These are phyloP conservation scores for Aleurites moluccanus DNA, from an alignment of 441 rosid genomes.

Conservation along the genomic window DNA sequence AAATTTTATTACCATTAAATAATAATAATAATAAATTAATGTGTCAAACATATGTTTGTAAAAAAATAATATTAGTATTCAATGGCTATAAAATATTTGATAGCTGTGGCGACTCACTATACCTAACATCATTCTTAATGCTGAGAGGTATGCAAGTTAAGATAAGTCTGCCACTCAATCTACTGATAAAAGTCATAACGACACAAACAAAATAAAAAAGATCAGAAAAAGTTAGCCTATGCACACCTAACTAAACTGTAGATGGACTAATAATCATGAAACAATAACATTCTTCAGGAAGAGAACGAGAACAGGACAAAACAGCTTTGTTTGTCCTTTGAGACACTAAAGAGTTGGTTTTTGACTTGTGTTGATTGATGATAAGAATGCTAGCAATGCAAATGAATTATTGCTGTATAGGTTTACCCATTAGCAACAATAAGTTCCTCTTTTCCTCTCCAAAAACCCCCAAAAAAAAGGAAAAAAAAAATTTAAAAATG, in stretches of 20 bases:
- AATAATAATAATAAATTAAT: too few species aligned
- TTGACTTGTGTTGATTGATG: not conserved
- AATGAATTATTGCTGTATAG: not conserved
- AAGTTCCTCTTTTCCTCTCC: not conserved
- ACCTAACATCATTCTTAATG: too few species aligned
- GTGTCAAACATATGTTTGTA: too few species aligned
- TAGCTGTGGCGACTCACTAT: too few species aligned
- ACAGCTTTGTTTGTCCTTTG: not conserved
- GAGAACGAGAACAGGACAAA: not conserved
- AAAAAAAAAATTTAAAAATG: not conserved
- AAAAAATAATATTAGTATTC: too few species aligned
- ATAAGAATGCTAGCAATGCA: conserved; percentile 13
- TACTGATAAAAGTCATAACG: not conserved
- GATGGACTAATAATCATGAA: not conserved
- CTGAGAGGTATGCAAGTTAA: too few species aligned
- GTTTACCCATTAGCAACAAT: not conserved
- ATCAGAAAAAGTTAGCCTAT: not conserved
- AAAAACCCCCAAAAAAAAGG: not conserved
- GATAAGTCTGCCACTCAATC: not conserved
- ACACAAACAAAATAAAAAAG: not conserved
- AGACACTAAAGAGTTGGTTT: not conserved
- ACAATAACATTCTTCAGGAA: not conserved
- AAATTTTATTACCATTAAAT: too few species aligned
- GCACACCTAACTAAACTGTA: not conserved
- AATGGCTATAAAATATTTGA: too few species aligned